Evolutionary conservation across 805 yeast genomes (phyloP).

Genomic region (Martiniozyma abietophila): DNA sequence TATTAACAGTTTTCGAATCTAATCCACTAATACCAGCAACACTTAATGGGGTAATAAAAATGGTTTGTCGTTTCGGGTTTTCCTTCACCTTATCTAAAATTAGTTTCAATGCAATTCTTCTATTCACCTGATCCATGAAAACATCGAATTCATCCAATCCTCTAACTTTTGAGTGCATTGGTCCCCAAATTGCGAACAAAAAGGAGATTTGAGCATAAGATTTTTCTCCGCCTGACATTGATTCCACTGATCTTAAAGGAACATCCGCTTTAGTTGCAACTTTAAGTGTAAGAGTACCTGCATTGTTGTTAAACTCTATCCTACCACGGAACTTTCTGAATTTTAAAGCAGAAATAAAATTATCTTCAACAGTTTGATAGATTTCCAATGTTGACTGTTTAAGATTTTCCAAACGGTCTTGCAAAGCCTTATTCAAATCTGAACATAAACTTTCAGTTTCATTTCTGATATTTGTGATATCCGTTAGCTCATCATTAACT

Average conservation of each 20-base stretch:
- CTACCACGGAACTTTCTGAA: conserved; percentile 69
- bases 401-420: conserved; percentile 34
- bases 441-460: conserved; percentile 26
- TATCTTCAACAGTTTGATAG: conserved; percentile 40
- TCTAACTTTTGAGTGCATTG: conserved; percentile 78
- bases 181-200: conserved; percentile 82
- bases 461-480: conserved; percentile 32
- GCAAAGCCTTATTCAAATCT: conserved; percentile 29
- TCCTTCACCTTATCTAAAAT: conserved; percentile 59
- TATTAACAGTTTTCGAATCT: conserved; percentile 43
- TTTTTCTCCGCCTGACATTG: conserved; percentile 95
- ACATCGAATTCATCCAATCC: conserved; percentile 97
- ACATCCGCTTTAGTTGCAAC: conserved; percentile 55
- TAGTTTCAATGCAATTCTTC: conserved; percentile 68
- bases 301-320: conserved; percentile 50
- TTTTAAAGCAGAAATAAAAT: conserved; percentile 51
- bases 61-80: conserved; percentile 68
- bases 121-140: conserved; percentile 89
- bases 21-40: conserved; percentile 61
- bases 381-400: conserved; percentile 31
- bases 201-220: conserved; percentile 88
- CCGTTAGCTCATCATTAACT: conserved; percentile 34
- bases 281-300: conserved; percentile 42
- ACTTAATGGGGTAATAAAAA: conserved; percentile 91
- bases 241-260: conserved; percentile 59